These are phyloP conservation scores for Suhomyces panamericanus DNA, from an alignment of 1,139 yeast species.

Conservation along the genomic window DNA sequence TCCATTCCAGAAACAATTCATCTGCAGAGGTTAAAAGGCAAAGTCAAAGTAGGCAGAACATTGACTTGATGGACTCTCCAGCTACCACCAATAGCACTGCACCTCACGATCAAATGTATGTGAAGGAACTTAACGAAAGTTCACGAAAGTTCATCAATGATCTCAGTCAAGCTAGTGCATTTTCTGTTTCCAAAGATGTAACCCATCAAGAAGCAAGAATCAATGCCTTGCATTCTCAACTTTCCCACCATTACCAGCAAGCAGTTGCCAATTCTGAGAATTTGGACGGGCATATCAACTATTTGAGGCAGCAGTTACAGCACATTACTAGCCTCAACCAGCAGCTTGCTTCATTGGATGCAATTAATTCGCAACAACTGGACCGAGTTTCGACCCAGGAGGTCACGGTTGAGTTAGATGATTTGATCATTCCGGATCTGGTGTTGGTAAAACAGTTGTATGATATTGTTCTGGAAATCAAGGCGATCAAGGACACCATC, in stretches of 20 bases:
- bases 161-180: neutral
- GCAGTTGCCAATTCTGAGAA: conserved; percentile 39
- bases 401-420: conserved; percentile 30
- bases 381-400: conserved; percentile 22
- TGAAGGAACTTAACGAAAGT: conserved; percentile 22
- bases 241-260: conserved; percentile 38
- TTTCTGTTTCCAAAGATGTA: conserved; percentile 5
- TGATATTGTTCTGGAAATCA: conserved; percentile 62
- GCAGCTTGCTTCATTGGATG: conserved; percentile 26
- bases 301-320: conserved; percentile 33
- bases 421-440: conserved; percentile 44
- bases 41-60: neutral
- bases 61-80: conserved; percentile 20
- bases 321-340: conserved; percentile 29
- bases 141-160: conserved; percentile 14
- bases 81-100: neutral
- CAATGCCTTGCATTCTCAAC: conserved; percentile 33
- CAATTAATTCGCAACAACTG: conserved; percentile 23
- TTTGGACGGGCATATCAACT: conserved; percentile 34
- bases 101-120: neutral
- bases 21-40: too few species aligned
- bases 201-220: conserved; percentile 23
- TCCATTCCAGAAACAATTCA: too few species aligned
- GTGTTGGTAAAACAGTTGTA: conserved; percentile 53
- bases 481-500: conserved; percentile 67